These are phyloP conservation scores for Kalmusia sp. DNA, from an alignment of 2,329 filamentous ascomycete genomes.

Conservation along the genomic window DNA sequence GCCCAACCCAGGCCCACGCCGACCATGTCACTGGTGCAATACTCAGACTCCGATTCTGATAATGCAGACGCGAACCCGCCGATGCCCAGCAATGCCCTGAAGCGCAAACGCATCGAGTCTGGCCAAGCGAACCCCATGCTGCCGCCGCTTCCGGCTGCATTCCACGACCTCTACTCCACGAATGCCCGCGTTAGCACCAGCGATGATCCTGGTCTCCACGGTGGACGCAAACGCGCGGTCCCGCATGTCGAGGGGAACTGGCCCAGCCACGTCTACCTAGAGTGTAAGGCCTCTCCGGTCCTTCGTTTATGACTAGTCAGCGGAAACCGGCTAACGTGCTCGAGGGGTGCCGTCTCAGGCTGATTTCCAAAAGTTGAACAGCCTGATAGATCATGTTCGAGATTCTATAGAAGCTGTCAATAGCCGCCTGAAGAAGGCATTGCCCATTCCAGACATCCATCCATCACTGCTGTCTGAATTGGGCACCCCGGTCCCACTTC, in stretches of 20 bases:
- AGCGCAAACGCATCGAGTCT: constrained; percentile 40
- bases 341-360: constrained; percentile 47
- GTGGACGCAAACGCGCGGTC: constrained; percentile 79
- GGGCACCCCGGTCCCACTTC: constrained; percentile 78
- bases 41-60: constrained; percentile 64
- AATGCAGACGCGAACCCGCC: constrained; percentile 40
- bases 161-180: constrained; percentile 89
- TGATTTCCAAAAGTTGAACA: constrained; percentile 38
- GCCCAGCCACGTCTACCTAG: constrained; percentile 90
- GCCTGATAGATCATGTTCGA: constrained; percentile 37
- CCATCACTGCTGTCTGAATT: constrained; percentile 80
- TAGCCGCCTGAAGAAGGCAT: constrained; percentile 25
- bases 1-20: constrained; percentile 19
- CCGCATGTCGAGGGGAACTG: constrained; percentile 90
- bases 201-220: constrained; percentile 86
- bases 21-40: constrained; percentile 41
- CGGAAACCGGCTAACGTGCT: constrained; percentile 39
- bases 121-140: constrained; percentile 47
- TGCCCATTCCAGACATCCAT: constrained; percentile 57
- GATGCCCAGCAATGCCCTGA: constrained; percentile 20
- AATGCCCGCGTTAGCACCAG: constrained; percentile 76
- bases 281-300: constrained; percentile 69
- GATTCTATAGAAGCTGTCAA: constrained; percentile 25
- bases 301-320: neutral
- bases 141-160: constrained; percentile 78